Evolutionary conservation across 2,329 filamentous ascomycete species (phyloP).

Genomic region (Cladosporium phlei): DNA sequence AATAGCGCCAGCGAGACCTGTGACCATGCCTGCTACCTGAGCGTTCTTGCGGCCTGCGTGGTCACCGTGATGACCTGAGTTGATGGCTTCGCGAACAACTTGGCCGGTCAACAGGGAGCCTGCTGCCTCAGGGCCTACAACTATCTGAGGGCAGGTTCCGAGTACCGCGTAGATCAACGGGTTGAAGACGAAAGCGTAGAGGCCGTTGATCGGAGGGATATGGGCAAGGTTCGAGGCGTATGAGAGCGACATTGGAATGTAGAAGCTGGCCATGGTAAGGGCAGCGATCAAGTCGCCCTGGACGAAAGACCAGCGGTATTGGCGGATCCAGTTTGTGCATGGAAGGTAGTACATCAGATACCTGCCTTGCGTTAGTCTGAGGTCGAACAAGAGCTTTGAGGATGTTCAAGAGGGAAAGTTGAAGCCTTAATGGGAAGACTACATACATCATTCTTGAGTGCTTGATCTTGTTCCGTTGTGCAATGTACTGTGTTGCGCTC

Average conservation of each 20-base stretch:
- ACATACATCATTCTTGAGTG: slow-evolving; percentile 69
- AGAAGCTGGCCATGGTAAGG: slow-evolving; percentile 96
- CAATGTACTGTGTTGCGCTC: slow-evolving; percentile 67
- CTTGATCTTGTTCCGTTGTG: slow-evolving; percentile 67
- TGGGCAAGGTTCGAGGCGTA: slow-evolving; percentile 89
- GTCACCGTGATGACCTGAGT: slow-evolving; percentile 59
- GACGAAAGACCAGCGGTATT: slow-evolving; percentile 78
- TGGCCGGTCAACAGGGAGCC: slow-evolving; percentile 86
- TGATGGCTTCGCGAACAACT: slow-evolving; percentile 73
- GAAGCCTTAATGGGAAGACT: background rate
- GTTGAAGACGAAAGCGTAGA: slow-evolving; percentile 92
- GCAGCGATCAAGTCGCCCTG: slow-evolving; percentile 83
- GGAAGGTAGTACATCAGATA: slow-evolving; percentile 93
- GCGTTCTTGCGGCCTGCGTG: slow-evolving; percentile 70
- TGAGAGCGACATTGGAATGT: slow-evolving; percentile 94
- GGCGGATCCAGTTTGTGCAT: slow-evolving; percentile 80
- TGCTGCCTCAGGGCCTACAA: slow-evolving; percentile 91
- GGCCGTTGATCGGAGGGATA: slow-evolving; percentile 84
- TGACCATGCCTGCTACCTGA: slow-evolving; percentile 79
- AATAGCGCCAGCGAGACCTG: slow-evolving; percentile 79
- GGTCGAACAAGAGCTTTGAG: too few relatives aligned
- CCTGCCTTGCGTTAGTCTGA: slow-evolving; percentile 41
- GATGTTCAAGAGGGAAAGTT: too few relatives aligned
- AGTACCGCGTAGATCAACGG: slow-evolving; percentile 86
- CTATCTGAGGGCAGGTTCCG: slow-evolving; percentile 86